Conservation (phyloP, 208 protist species). For the Crithidia bombi region DNA sequence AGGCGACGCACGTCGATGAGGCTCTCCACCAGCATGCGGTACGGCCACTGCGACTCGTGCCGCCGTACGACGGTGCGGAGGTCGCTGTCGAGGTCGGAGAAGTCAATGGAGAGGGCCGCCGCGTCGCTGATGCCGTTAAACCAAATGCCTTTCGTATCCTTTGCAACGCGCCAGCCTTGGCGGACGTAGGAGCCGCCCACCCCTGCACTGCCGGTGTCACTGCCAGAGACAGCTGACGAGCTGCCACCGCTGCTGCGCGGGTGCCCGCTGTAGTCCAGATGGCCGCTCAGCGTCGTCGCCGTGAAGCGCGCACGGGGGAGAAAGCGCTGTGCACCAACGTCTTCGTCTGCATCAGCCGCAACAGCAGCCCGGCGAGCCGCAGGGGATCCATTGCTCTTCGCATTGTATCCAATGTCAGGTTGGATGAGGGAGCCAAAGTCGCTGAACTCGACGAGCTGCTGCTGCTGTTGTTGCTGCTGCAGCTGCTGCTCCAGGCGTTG, state of each 20-base stretch:
- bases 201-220: not conserved
- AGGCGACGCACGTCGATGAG: slow-evolving; percentile 81
- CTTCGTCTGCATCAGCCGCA: slow-evolving; percentile 23
- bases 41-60: slow-evolving; percentile 67
- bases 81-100: slow-evolving; percentile 71
- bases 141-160: slow-evolving; percentile 39
- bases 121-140: slow-evolving; percentile 49
- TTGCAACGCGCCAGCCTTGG: slow-evolving; percentile 36
- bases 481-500: slow-evolving; percentile 52
- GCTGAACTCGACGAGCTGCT: not conserved
- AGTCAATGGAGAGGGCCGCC: slow-evolving; percentile 37
- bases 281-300: slow-evolving; percentile 22
- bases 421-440: not conserved
- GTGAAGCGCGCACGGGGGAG: slow-evolving; percentile 38
- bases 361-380: not conserved
- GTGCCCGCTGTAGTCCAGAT: slow-evolving; percentile 29
- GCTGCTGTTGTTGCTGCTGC: slow-evolving; percentile 13
- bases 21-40: slow-evolving; percentile 59
- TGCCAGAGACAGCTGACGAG: not conserved
- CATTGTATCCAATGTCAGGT: not conserved
- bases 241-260: not conserved
- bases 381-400: not conserved
- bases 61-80: slow-evolving; percentile 45
- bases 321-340: slow-evolving; percentile 26
- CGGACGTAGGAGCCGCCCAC: slow-evolving; percentile 18